A percentile compares a stretch with the other conserved stretches of the same genome.
Evolutionary conservation across 2,329 filamentous ascomycete species (phyloP).

Genomic region (Colletotrichum higginsianum): DNA sequence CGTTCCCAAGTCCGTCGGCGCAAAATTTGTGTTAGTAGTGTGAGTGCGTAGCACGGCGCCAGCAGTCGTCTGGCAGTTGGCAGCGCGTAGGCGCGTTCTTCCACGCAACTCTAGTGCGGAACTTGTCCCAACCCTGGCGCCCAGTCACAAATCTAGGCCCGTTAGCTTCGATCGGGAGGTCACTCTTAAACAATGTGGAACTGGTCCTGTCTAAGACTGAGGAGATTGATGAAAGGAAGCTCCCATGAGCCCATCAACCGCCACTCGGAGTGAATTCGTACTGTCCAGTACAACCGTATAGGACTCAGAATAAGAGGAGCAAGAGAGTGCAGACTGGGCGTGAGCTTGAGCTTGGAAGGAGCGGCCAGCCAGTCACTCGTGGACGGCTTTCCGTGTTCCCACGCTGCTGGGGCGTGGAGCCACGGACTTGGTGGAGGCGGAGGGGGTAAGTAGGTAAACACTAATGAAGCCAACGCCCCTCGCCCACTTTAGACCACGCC

Average conservation of each 20-base stretch:
- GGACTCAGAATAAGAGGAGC: background rate
- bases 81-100: slow-evolving; percentile 19
- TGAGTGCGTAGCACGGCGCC: slow-evolving; percentile 13
- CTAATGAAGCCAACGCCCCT: slow-evolving; percentile 28
- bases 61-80: slow-evolving; percentile 16
- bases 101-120: slow-evolving; percentile 25
- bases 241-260: slow-evolving; percentile 8
- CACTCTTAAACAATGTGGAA: slow-evolving; percentile 33
- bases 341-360: slow-evolving; percentile 1
- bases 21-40: slow-evolving; percentile 10
- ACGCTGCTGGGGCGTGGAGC: slow-evolving; percentile 39
- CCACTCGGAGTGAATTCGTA: background rate
- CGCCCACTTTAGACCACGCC: slow-evolving; percentile 8
- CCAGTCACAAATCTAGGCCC: slow-evolving; percentile 27
- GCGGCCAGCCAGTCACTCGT: slow-evolving; percentile 20
- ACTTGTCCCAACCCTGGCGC: slow-evolving; percentile 13
- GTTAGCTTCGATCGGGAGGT: slow-evolving; percentile 30
- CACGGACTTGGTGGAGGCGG: slow-evolving; percentile 22
- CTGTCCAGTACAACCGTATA: background rate
- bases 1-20: slow-evolving; percentile 34
- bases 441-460: background rate
- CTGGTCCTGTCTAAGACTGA: slow-evolving; percentile 39
- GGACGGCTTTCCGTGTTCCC: slow-evolving; percentile 31
- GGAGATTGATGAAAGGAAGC: slow-evolving; percentile 33
- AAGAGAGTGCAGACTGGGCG: background rate